These are phyloP conservation scores for Vachellia pachyceras DNA, from an alignment of 306 rosid species.

Conservation along the genomic window DNA sequence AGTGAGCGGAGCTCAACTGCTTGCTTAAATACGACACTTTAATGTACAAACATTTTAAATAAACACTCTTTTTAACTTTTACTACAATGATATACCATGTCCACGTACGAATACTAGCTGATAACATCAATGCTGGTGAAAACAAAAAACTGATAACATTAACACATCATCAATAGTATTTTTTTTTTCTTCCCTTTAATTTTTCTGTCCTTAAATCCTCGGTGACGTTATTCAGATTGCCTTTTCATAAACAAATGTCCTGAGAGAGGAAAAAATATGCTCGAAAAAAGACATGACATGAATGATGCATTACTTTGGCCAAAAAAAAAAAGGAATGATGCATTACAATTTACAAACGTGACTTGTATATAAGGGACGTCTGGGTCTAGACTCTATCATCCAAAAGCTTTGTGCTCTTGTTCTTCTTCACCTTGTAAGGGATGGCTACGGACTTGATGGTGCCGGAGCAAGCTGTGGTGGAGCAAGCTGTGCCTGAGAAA, in stretches of 20 bases:
- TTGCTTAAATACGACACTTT: not conserved
- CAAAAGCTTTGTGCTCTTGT: not conserved
- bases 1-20: not conserved
- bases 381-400: not conserved
- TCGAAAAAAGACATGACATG: no score
- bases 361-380: not conserved
- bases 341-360: not conserved
- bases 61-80: not conserved
- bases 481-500: not conserved
- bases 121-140: no score
- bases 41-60: not conserved
- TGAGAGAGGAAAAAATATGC: no score
- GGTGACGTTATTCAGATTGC: not conserved
- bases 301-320: no score
- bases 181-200: not conserved
- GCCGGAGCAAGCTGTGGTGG: not conserved
- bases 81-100: not conserved
- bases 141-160: not conserved
- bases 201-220: not conserved
- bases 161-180: not conserved
- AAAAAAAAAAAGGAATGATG: not conserved
- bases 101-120: not conserved
- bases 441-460: not conserved
- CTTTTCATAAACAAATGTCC: no score
- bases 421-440: not conserved